Percentiles rank a stretch among this genome's conserved stretches.
Evolutionary conservation across 495 filamentous ascomycete species (phyloP).

Genomic region (Daldinia concentrica): DNA sequence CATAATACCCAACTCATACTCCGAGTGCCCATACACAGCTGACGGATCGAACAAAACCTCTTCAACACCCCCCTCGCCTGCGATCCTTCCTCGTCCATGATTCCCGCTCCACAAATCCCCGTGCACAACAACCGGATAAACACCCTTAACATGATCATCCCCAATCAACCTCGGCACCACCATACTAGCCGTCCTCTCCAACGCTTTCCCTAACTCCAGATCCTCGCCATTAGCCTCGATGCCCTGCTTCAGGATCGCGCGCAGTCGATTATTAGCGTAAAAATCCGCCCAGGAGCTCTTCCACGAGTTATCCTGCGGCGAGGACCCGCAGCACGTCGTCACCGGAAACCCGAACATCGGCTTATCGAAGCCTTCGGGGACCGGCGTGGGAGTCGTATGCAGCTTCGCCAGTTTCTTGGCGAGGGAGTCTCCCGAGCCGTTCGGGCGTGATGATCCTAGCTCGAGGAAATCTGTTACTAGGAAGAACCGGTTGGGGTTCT

Average conservation of each 20-base stretch:
- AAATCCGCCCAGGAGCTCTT: slow-evolving; percentile 80
- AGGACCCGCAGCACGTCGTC: slow-evolving; percentile 85
- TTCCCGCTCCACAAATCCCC: slow-evolving; percentile 95
- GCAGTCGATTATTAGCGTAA: slow-evolving; percentile 77
- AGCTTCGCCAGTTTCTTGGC: slow-evolving; percentile 80
- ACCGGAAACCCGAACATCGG: slow-evolving; percentile 83
- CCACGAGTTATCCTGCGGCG: slow-evolving; percentile 78
- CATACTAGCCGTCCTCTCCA: slow-evolving; percentile 66
- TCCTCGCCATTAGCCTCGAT: slow-evolving; percentile 72
- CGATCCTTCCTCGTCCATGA: slow-evolving; percentile 71
- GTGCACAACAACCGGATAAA: slow-evolving; percentile 80
- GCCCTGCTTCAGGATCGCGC: slow-evolving; percentile 66
- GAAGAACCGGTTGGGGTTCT: slow-evolving; percentile 65
- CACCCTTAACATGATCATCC: slow-evolving; percentile 69
- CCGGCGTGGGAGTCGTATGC: slow-evolving; percentile 78
- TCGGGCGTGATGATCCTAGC: slow-evolving; percentile 55
- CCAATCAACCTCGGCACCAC: slow-evolving; percentile 80
- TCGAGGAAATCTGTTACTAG: slow-evolving; percentile 86
- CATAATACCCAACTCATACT: slow-evolving; percentile 95
- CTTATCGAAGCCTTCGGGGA: slow-evolving; percentile 64
- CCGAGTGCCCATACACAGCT: slow-evolving; percentile 81
- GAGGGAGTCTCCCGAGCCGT: slow-evolving; percentile 61
- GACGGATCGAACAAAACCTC: slow-evolving; percentile 89
- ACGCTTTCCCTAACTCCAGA: slow-evolving; percentile 55
- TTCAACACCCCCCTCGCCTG: slow-evolving; percentile 64